A percentile compares a stretch with the other conserved stretches of the same genome.
Conservation (phyloP, 179 eudicot genomes). For the Gypsophila paniculata region DNA sequence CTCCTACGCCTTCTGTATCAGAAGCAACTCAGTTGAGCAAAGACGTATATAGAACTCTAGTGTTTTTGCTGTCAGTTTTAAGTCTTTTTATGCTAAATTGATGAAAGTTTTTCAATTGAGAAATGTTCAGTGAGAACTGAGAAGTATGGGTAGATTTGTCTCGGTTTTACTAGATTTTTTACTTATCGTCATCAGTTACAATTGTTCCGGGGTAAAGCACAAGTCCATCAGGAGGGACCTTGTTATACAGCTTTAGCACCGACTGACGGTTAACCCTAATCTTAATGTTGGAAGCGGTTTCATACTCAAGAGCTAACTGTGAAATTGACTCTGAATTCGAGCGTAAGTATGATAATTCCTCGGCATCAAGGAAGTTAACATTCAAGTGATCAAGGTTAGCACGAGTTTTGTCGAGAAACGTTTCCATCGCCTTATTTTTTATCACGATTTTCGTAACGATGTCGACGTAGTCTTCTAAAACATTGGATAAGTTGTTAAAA, state of each 20-base stretch:
- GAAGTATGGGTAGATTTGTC: neutral
- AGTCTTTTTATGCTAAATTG: constrained; percentile 19
- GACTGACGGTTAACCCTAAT: constrained; percentile 36
- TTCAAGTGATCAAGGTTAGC: too few species aligned
- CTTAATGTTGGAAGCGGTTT: constrained; percentile 35
- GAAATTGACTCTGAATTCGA: too few species aligned
- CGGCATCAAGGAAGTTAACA: too few species aligned
- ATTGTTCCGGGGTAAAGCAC: constrained; percentile 34
- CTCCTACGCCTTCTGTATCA: constrained; percentile 34
- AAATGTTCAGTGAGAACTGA: constrained; percentile 1
- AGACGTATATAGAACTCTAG: constrained; percentile 15
- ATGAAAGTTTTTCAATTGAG: neutral
- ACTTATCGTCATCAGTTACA: constrained; percentile 30
- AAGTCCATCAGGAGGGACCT: constrained; percentile 34
- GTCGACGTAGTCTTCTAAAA: too few species aligned
- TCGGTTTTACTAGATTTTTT: neutral
- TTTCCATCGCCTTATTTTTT: too few species aligned
- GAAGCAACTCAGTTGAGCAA: constrained; percentile 24
- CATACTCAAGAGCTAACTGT: too few species aligned
- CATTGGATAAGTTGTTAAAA: too few species aligned
- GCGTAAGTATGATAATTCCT: too few species aligned
- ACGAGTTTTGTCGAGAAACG: too few species aligned
- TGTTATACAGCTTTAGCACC: constrained; percentile 30
- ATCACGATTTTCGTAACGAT: too few species aligned
- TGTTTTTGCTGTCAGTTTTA: constrained; percentile 25